Evolutionary conservation across 2,329 filamentous ascomycete genomes (phyloP).

Genomic region (Ascochyta koolunga): DNA sequence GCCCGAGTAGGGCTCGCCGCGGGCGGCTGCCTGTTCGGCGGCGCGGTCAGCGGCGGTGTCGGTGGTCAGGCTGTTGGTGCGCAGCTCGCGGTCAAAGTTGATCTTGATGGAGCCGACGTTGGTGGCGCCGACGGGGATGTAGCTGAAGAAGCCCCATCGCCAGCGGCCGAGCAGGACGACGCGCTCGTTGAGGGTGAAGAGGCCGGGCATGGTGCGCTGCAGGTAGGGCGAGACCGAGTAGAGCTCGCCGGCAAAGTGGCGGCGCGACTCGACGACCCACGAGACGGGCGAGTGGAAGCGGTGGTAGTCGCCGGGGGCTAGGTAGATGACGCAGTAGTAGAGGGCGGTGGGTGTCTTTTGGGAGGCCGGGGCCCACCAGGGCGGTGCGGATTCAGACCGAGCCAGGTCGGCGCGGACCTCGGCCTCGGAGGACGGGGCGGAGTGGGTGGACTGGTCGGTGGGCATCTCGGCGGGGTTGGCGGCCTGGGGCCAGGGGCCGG

Average conservation of each 20-base stretch:
- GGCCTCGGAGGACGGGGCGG: constrained; percentile 74
- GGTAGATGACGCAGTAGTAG: constrained; percentile 94
- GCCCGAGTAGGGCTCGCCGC: constrained; percentile 84
- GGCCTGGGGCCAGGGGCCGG: constrained; percentile 62
- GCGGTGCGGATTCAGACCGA: constrained; percentile 64
- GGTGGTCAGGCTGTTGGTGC: constrained; percentile 89
- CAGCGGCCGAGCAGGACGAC: constrained; percentile 92
- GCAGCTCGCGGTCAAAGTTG: constrained; percentile 94
- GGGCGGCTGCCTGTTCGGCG: constrained; percentile 75
- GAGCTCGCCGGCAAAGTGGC: constrained; percentile 97
- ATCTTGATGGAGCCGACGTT: constrained; percentile 97
- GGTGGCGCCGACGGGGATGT: constrained; percentile 92
- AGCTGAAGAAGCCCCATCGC: constrained; percentile 97
- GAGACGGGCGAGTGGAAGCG: constrained; percentile 94
- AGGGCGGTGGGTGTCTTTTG: constrained; percentile 65
- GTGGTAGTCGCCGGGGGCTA: constrained; percentile 97
- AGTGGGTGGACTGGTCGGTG: constrained; percentile 73
- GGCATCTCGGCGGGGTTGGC: constrained; percentile 58
- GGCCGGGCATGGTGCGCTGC: constrained; percentile 86
- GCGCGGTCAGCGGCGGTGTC: constrained; percentile 90
- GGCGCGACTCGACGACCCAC: constrained; percentile 92
- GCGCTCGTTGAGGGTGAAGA: constrained; percentile 96
- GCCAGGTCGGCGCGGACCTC: constrained; percentile 86
- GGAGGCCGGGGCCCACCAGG: constrained; percentile 55
- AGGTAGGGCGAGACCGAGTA: constrained; percentile 96